These are phyloP conservation scores for Simplicillium sp. DNA, from an alignment of 2,329 filamentous ascomycete species.

Conservation along the genomic window DNA sequence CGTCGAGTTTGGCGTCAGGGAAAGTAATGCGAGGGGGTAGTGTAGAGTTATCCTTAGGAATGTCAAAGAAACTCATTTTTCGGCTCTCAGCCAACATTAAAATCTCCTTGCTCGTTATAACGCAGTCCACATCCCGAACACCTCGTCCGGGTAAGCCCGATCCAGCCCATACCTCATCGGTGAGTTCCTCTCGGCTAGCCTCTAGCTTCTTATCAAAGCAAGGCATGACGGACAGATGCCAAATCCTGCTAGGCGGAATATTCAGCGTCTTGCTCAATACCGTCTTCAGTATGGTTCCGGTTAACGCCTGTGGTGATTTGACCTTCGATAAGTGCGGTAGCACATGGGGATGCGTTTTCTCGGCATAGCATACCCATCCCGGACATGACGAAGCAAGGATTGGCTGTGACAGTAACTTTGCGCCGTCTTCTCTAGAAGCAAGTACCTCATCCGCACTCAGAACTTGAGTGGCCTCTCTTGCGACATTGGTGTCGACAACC, in stretches of 20 bases:
- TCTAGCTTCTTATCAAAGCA: conserved; percentile 99
- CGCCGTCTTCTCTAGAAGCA: conserved; percentile 14
- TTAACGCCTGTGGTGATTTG: conserved; percentile 89
- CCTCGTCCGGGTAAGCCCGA: conserved; percentile 38
- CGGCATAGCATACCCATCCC: conserved; percentile 97
- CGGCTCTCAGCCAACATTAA: conserved; percentile 80
- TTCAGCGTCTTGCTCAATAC: conserved; percentile 63
- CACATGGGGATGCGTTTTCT: conserved; percentile 93
- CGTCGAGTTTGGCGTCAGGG: conserved; percentile 60
- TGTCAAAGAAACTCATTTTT: conserved; percentile 62
- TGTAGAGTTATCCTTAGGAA: conserved; percentile 51
- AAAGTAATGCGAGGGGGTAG: conserved; percentile 45
- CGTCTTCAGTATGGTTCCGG: conserved; percentile 84
- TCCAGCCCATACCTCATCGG: conserved; percentile 62
- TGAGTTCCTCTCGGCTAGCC: conserved; percentile 86
- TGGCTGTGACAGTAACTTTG: conserved; percentile 32
- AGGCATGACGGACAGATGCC: conserved; percentile 94
- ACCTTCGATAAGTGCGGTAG: conserved; percentile 82
- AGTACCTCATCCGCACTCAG: conserved; percentile 66
- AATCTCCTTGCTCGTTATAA: conserved; percentile 93
- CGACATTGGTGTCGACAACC: conserved; percentile 81
- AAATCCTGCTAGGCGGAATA: conserved; percentile 71
- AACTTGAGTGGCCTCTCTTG: conserved; percentile 75
- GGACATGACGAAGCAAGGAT: conserved; percentile 86
- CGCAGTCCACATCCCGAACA: conserved; percentile 88